phyloP scores from a whole-genome alignment of 75 land plant species.

The Adiantum capillusveneris region DNA sequence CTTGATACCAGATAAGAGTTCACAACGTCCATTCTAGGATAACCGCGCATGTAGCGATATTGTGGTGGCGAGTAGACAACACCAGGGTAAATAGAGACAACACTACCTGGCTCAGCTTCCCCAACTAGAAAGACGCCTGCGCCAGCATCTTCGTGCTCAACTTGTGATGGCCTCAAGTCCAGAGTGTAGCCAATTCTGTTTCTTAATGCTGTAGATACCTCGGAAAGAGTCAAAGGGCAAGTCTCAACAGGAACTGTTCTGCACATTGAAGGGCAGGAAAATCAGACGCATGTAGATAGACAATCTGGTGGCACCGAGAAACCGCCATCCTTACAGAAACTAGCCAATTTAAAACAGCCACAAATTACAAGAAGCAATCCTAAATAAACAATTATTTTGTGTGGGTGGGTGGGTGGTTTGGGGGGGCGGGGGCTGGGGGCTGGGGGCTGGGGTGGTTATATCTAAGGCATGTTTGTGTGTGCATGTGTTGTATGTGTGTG shows the following conservation, averaged over 20 bases:
- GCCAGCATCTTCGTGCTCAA: slow-evolving; percentile 77
- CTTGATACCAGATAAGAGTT: slow-evolving; percentile 89
- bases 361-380: no score
- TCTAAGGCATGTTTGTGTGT: no score
- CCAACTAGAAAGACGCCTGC: slow-evolving; percentile 69
- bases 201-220: slow-evolving; percentile 52
- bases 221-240: slow-evolving; percentile 32
- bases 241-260: slow-evolving; percentile 65
- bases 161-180: slow-evolving; percentile 55
- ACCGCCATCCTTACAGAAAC: no score
- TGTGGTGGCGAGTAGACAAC: slow-evolving; percentile 80
- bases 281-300: no score
- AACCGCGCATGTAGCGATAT: slow-evolving; percentile 84
- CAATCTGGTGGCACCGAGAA: no score
- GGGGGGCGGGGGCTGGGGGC: no score
- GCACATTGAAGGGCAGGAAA: slow-evolving; percentile 21
- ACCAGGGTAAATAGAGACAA: slow-evolving; percentile 86
- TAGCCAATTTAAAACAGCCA: no score
- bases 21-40: slow-evolving; percentile 73
- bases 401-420: no score
- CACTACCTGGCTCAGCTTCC: slow-evolving; percentile 61
- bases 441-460: no score
- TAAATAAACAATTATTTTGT: no score
- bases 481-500: no score
- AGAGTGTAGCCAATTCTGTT: slow-evolving; percentile 64